These are phyloP conservation scores for Heliosperma pusillum DNA, from an alignment of 148 eudicot genomes.

Conservation along the genomic window DNA sequence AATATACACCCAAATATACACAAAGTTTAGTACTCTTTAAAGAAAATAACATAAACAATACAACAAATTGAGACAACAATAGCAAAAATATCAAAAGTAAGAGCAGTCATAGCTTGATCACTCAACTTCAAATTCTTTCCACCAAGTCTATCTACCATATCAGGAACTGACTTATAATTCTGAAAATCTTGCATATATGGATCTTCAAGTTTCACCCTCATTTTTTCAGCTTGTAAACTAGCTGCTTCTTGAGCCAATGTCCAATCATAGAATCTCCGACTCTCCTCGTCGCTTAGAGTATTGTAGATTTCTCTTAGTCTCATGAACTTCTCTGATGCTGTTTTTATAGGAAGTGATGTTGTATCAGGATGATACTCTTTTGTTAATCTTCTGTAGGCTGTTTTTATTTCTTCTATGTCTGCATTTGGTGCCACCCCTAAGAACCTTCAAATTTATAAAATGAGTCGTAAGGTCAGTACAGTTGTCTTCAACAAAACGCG, in stretches of 20 bases:
- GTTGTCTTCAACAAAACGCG: no score
- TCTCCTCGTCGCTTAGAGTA: slow-evolving; percentile 55
- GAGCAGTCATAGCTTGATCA: slow-evolving; percentile 79
- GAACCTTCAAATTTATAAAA: slow-evolving; percentile 41
- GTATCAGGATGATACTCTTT: slow-evolving; percentile 93
- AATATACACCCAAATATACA: slow-evolving; percentile 4
- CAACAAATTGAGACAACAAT: slow-evolving; percentile 57
- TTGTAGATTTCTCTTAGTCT: slow-evolving; percentile 63
- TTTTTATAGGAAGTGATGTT: slow-evolving; percentile 65
- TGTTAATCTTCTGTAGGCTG: slow-evolving; percentile 65
- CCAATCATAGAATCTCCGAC: slow-evolving; percentile 75
- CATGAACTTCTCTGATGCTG: slow-evolving; percentile 88
- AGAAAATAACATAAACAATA: slow-evolving; percentile 53
- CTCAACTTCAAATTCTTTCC: slow-evolving; percentile 68
- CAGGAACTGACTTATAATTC: slow-evolving; percentile 51
- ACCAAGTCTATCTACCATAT: slow-evolving; percentile 75
- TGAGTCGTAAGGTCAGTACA: not conserved
- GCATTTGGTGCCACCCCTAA: slow-evolving; percentile 67
- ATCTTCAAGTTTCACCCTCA: slow-evolving; percentile 71
- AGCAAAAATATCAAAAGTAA: slow-evolving; percentile 57
- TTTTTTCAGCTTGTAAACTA: slow-evolving; percentile 61
- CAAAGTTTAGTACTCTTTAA: slow-evolving; percentile 47
- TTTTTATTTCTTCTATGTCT: slow-evolving; percentile 76
- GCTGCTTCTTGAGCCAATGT: slow-evolving; percentile 78
- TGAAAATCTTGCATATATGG: slow-evolving; percentile 53